These are phyloP conservation scores for Metschnikowia picachoensis DNA, from an alignment of 805 yeast genomes.

Conservation along the genomic window DNA sequence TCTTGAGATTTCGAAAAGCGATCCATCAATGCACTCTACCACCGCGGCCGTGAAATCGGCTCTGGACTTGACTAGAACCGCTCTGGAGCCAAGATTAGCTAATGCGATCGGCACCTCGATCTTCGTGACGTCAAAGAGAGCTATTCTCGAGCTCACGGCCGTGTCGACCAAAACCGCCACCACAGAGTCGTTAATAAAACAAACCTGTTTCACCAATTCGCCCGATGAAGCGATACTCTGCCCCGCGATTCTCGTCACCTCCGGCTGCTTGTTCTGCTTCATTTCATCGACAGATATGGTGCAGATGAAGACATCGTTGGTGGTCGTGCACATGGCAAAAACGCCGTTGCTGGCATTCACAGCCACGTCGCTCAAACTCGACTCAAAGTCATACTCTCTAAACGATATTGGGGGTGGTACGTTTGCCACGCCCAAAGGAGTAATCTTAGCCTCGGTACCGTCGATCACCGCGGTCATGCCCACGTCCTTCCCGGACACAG, in stretches of 20 bases:
- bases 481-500: slow-evolving; percentile 59
- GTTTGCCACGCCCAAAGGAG: slow-evolving; percentile 80
- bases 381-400: slow-evolving; percentile 53
- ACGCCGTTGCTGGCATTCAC: slow-evolving; percentile 54
- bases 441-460: slow-evolving; percentile 63
- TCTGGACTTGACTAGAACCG: slow-evolving; percentile 53
- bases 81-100: slow-evolving; percentile 29
- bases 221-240: slow-evolving; percentile 30
- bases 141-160: slow-evolving; percentile 46
- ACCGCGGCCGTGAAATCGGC: slow-evolving; percentile 51
- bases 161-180: slow-evolving; percentile 62
- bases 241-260: slow-evolving; percentile 27
- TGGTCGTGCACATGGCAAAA: slow-evolving; percentile 55
- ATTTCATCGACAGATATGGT: slow-evolving; percentile 49
- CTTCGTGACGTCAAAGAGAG: slow-evolving; percentile 46
- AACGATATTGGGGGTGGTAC: slow-evolving; percentile 93
- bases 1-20: slow-evolving; percentile 40
- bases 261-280: slow-evolving; percentile 48
- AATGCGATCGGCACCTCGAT: slow-evolving; percentile 9
- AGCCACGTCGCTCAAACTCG: slow-evolving; percentile 61
- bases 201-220: slow-evolving; percentile 61
- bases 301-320: slow-evolving; percentile 22
- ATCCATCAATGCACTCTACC: slow-evolving; percentile 62
- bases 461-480: slow-evolving; percentile 84
- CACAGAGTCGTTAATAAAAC: slow-evolving; percentile 47